Percentiles rank a stretch among this genome's conserved stretches.
Evolutionary conservation across 2,329 filamentous ascomycete species (phyloP).

Genomic region (Trichoderma pleuroti): DNA sequence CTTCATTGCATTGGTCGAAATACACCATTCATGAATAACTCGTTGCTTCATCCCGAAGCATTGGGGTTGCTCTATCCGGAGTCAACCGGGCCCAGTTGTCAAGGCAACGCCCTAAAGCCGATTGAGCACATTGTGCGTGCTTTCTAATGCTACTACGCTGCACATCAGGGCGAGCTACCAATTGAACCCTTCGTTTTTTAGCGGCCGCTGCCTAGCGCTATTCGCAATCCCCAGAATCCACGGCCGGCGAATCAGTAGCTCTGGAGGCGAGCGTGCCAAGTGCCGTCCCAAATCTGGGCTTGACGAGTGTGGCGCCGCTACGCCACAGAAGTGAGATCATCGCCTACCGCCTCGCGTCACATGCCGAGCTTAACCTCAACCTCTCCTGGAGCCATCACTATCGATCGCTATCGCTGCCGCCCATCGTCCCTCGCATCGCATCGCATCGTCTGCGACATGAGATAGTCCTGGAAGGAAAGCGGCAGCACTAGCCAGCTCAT

Average conservation of each 20-base stretch:
- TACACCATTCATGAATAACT: neutral
- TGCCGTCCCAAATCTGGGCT: neutral
- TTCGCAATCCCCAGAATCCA: constrained; percentile 2
- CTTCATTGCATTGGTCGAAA: neutral
- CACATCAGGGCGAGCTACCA: neutral
- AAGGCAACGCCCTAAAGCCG: neutral
- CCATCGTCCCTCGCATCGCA: neutral
- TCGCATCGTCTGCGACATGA: neutral
- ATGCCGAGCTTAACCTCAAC: constrained; percentile 16
- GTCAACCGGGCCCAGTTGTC: neutral
- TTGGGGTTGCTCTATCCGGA: neutral
- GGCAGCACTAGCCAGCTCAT: neutral
- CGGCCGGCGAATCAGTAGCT: neutral
- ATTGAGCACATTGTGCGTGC: neutral
- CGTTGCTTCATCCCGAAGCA: neutral
- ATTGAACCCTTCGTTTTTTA: constrained; percentile 3
- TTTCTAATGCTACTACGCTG: neutral
- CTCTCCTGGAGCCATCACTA: neutral
- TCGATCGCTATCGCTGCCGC: neutral
- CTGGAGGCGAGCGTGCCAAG: neutral
- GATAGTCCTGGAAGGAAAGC: neutral
- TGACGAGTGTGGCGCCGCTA: constrained; percentile 8
- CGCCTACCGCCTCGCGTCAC: constrained; percentile 11
- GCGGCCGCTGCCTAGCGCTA: constrained; percentile 11
- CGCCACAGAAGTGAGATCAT: constrained; percentile 19